Percentiles rank a stretch among this genome's conserved stretches.
phyloP scores from a whole-genome alignment of 176 grass and related monocot genomes.

The Carex pumila region DNA sequence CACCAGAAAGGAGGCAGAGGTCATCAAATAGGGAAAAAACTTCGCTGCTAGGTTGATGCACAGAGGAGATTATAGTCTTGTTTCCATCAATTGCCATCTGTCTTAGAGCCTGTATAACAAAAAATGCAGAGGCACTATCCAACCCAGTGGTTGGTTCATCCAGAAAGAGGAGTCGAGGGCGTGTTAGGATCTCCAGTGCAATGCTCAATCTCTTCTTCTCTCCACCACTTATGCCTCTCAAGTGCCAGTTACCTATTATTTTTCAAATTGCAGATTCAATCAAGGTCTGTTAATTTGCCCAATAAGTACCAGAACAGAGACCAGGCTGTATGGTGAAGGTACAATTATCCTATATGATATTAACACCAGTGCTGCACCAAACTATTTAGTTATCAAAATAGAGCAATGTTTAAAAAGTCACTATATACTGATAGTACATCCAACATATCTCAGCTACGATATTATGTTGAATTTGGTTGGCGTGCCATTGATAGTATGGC shows the following conservation, averaged over 20 bases:
- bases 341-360: not conserved
- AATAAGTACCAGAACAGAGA: not conserved
- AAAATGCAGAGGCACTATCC: constrained; percentile 86
- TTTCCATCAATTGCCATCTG: constrained; percentile 69
- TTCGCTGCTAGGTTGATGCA: constrained; percentile 96
- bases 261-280: not conserved
- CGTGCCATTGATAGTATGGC: too few relatives aligned
- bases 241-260: constrained; percentile 55
- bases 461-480: too few relatives aligned
- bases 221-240: constrained; percentile 88
- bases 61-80: constrained; percentile 69
- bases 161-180: constrained; percentile 62
- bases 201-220: constrained; percentile 94
- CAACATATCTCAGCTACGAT: not conserved
- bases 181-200: constrained; percentile 86
- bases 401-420: not conserved
- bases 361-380: not conserved
- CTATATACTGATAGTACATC: not conserved
- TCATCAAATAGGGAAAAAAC: constrained; percentile 87
- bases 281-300: not conserved
- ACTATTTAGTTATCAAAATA: not conserved
- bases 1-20: constrained; percentile 75
- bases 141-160: constrained; percentile 67
- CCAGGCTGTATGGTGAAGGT: not conserved
- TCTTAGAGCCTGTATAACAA: constrained; percentile 75